Evolutionary conservation across 2,329 filamentous ascomycete genomes (phyloP), one percentile per base, ranked within the genome.

Genomic region (Thelonectria discophora): DNA sequence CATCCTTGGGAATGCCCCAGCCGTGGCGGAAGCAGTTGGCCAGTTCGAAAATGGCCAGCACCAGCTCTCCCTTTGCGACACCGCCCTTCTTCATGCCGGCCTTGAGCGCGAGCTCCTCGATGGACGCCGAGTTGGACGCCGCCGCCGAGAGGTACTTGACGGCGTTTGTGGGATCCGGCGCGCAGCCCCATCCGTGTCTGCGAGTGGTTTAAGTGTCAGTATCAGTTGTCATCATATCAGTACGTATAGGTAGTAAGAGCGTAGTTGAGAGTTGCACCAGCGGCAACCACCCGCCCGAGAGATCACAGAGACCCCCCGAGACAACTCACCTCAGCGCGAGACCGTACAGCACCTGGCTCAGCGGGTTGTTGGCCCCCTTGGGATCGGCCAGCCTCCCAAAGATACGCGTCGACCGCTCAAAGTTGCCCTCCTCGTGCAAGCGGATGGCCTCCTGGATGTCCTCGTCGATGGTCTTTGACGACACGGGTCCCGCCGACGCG

Each of bases 361-460:
- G 84, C 42, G 95, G 92, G 78, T 98, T 97, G 75, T 97, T 97
- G 51, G 90, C 87, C 21, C 92, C 93, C 55, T 88, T 83, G 0
- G 92, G 92, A 75, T 97, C 90, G 55, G 95, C 95, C 68, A 99
- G 82, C 62, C 84, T 82, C 27, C 88, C 91, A 79, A 99, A 99
- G 78, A 98, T 87, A 54, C 82, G 81, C n/a, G 95, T 97, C 55
- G 93, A 95, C 72, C 83, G 80, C 71, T 88, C 86, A 58, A 97
- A 84, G 63, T 95, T 85, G 59, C 94, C 94, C 48, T 82, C 84
- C 78, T 99, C 95, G 75, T 99, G 95, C 66, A 98, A 82, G 63
- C 90, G 86, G 74, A 99, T 99, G n/a, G 95, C 95, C 78, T 96
- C 90, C 78, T 97, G 94, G 60, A 99, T 97, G 76, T 92, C 89